Evolutionary conservation across 805 yeast genomes (phyloP).

Genomic region (Metschnikowia henanensis): DNA sequence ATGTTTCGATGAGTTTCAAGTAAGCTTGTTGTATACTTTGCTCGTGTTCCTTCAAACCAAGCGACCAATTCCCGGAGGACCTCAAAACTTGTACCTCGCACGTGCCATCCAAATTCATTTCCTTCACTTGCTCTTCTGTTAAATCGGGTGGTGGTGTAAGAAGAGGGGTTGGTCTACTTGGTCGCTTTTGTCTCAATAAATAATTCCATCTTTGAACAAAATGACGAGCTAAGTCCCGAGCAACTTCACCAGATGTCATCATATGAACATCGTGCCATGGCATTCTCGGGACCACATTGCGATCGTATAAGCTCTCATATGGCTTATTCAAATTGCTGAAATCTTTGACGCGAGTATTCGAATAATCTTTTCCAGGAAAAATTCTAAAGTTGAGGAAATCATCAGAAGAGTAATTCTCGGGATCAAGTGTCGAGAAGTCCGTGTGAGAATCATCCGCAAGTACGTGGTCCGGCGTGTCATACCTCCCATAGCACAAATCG

Average conservation of each 20-base stretch:
- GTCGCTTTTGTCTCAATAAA: conserved; percentile 86
- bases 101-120: conserved; percentile 68
- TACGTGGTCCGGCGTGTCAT: conserved; percentile 95
- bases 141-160: conserved; percentile 91
- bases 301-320: conserved; percentile 87
- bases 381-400: conserved; percentile 54
- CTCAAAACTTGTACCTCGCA: conserved; percentile 91
- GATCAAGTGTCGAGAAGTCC: conserved; percentile 31
- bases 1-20: conserved; percentile 82
- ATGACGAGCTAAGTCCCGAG: conserved; percentile 89
- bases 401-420: conserved; percentile 34
- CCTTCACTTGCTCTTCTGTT: conserved; percentile 65
- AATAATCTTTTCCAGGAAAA: conserved; percentile 97
- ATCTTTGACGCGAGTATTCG: conserved; percentile 92
- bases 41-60: conserved; percentile 83
- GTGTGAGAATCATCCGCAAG: conserved; percentile 67
- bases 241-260: conserved; percentile 92
- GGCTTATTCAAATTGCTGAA: conserved; percentile 81
- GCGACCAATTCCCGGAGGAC: conserved; percentile 91
- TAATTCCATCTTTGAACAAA: conserved; percentile 98
- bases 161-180: conserved; percentile 90
- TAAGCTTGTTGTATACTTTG: conserved; percentile 93
- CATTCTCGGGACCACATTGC: conserved; percentile 84
- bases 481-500: conserved; percentile 94
- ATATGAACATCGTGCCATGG: conserved; percentile 99